Evolutionary conservation across 2,329 filamentous ascomycete species (phyloP).

Genomic region (Alternaria triticina): DNA sequence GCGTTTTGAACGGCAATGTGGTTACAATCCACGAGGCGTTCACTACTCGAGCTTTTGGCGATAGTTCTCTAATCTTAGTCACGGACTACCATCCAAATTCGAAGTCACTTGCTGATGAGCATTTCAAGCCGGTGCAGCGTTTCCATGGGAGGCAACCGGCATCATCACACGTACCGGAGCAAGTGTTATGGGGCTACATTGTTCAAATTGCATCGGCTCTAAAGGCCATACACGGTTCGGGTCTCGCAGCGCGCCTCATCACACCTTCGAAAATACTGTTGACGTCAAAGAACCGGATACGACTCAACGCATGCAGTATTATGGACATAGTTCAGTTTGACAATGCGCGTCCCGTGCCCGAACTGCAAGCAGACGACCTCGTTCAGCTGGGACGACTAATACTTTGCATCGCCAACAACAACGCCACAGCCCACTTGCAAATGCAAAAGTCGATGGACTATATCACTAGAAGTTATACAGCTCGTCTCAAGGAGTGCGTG

Average conservation of each 20-base stretch:
- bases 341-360: slow-evolving; percentile 67
- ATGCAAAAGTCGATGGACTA: slow-evolving; percentile 75
- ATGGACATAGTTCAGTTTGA: slow-evolving; percentile 90
- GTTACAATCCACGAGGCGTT: slow-evolving; percentile 92
- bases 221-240: slow-evolving; percentile 80
- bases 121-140: slow-evolving; percentile 60
- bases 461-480: slow-evolving; percentile 76
- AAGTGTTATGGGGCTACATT: slow-evolving; percentile 87
- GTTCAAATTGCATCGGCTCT: slow-evolving; percentile 89
- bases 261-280: slow-evolving; percentile 88
- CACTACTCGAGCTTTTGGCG: slow-evolving; percentile 89
- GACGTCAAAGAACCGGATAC: slow-evolving; percentile 87
- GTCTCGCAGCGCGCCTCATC: slow-evolving; percentile 84
- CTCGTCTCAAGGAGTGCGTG: slow-evolving; percentile 78
- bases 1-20: slow-evolving; percentile 79
- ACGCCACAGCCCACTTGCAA: slow-evolving; percentile 64
- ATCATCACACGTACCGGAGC: slow-evolving; percentile 63
- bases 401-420: slow-evolving; percentile 79
- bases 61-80: slow-evolving; percentile 92
- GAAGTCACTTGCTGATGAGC: slow-evolving; percentile 85
- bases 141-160: slow-evolving; percentile 48
- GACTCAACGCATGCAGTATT: slow-evolving; percentile 86
- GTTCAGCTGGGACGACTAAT: slow-evolving; percentile 83
- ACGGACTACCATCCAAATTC: slow-evolving; percentile 92
- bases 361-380: slow-evolving; percentile 88